Evolutionary conservation across 2,329 filamentous ascomycete species (phyloP).

Genomic region (Curvularia sp.): DNA sequence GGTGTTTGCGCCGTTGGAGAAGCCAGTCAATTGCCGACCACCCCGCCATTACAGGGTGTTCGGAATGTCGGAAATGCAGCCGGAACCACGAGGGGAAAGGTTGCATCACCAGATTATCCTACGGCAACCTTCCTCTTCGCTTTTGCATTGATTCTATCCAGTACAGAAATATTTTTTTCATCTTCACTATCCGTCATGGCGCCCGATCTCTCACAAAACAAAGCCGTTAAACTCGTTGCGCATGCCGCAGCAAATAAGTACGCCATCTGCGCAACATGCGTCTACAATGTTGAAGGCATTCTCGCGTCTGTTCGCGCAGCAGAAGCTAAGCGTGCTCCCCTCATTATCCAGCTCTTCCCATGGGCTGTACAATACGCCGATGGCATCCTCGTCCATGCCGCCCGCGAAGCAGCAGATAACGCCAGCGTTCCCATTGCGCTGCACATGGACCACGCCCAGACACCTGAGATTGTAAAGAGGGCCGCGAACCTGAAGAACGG

Average conservation of each 20-base stretch:
- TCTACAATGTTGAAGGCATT: slow-evolving; percentile 74
- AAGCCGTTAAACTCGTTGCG: slow-evolving; percentile 59
- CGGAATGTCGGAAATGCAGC: slow-evolving; percentile 28
- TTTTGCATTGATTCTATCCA: neutral
- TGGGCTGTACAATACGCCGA: slow-evolving; percentile 74
- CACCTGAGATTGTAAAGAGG: slow-evolving; percentile 65
- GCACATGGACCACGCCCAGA: slow-evolving; percentile 72
- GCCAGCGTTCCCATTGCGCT: slow-evolving; percentile 64
- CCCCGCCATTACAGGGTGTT: slow-evolving; percentile 17
- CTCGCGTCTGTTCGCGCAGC: slow-evolving; percentile 72
- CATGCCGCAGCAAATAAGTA: slow-evolving; percentile 64
- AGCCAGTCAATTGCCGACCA: slow-evolving; percentile 21
- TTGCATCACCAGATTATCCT: slow-evolving; percentile 9
- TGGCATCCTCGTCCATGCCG: slow-evolving; percentile 54
- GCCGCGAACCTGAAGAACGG: slow-evolving; percentile 59
- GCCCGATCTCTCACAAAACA: slow-evolving; percentile 55
- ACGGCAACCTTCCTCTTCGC: neutral
- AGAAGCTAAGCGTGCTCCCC: slow-evolving; percentile 69
- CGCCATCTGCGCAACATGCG: slow-evolving; percentile 67
- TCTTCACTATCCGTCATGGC: slow-evolving; percentile 51
- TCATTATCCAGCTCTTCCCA: slow-evolving; percentile 76
- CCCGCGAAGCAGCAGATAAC: slow-evolving; percentile 52
- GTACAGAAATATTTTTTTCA: neutral
- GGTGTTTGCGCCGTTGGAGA: slow-evolving; percentile 25
- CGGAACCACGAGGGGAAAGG: slow-evolving; percentile 21